phyloP scores from a whole-genome alignment of 148 eudicot species.

The Gaultheria prostrata region DNA sequence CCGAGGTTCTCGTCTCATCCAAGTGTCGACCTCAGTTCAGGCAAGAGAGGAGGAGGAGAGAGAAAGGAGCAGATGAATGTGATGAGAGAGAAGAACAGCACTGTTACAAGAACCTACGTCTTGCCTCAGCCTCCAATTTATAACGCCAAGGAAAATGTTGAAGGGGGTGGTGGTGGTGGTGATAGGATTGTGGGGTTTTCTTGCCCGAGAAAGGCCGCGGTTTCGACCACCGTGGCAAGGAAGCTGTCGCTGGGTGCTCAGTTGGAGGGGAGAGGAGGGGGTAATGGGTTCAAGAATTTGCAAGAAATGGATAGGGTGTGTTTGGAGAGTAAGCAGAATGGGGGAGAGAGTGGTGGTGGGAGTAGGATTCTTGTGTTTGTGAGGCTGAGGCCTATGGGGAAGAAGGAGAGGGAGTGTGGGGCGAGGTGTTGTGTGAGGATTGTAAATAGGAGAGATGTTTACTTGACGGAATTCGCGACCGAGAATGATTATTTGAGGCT shows the following conservation, averaged over 20 bases:
- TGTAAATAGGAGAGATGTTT: slow-evolving; percentile 69
- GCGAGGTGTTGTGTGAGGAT: slow-evolving; percentile 62
- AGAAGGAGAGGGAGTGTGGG: slow-evolving; percentile 67
- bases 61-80: slow-evolving; percentile 16
- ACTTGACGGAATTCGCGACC: slow-evolving; percentile 61
- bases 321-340: slow-evolving; percentile 24
- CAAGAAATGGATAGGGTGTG: slow-evolving; percentile 42
- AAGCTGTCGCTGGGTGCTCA: slow-evolving; percentile 54
- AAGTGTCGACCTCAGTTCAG: slow-evolving; percentile 32
- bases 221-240: slow-evolving; percentile 47
- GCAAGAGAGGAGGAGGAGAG: slow-evolving; percentile 15
- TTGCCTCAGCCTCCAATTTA: slow-evolving; percentile 41
- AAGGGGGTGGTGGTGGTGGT: slow-evolving; percentile 29
- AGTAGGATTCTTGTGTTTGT: slow-evolving; percentile 77
- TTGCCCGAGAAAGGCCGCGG: slow-evolving; percentile 44
- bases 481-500: slow-evolving; percentile 82
- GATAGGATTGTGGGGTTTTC: slow-evolving; percentile 52
- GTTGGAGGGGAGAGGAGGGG: slow-evolving; percentile 32
- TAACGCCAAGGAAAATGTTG: slow-evolving; percentile 54
- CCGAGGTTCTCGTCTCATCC: slow-evolving; percentile 35
- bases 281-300: slow-evolving; percentile 23
- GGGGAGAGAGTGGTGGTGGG: slow-evolving; percentile 23
- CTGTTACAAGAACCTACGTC: slow-evolving; percentile 47
- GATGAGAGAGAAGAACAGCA: slow-evolving; percentile 50
- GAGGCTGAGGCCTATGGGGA: slow-evolving; percentile 83